Evolutionary conservation across 305 asterid genomes (phyloP), one percentile per base, ranked within the genome.

Genomic region (Fraxinus latifolia): DNA sequence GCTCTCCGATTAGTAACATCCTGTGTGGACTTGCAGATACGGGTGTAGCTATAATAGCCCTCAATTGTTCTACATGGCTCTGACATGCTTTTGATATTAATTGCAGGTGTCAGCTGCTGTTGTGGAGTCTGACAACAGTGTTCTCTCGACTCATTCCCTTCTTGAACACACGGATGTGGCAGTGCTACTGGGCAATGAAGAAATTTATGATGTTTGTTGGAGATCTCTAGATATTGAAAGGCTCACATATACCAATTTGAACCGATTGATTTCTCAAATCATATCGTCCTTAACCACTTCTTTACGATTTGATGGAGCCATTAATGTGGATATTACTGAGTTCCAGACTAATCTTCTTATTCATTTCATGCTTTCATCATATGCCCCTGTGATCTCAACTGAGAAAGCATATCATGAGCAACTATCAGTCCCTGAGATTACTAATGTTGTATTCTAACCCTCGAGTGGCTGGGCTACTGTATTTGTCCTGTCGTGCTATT

Each of bases 341-440:
- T 89, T 89, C 82, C 90, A 89, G 77, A 89, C 91, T 68, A 89
- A 87, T 79, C 91, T 89, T 32, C 90, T 90, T 42, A 87, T 89
- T 83, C 91, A 89, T 75, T 89, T 89, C 89, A 89, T 89, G 91
- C 76, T 89, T 72, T 89, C 90, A 65, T 89, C 90, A 6, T 89
- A 85, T 72, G 91, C 91, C 34, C 91, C 90, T 0, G 89, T 89
- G 50, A 89, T 89, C 83, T 89, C 92, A 42, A 89, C 89, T 21
- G 92, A 84, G 84, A 89, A 87, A 84, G 92, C 92, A 34, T 87
- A 82, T 87, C 92, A 89, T 14, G 92, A 89, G 81, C 90, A 87
- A 85, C 89, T 89, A 36, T 89, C 92, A 4, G 83, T 89, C 34
- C 88, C 89, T 23, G 92, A 89, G 87, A 89, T 89, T 70, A 89